Evolutionary conservation across 2,329 filamentous ascomycete genomes (phyloP).

Genomic region (Emergomyces pasteurianus): DNA sequence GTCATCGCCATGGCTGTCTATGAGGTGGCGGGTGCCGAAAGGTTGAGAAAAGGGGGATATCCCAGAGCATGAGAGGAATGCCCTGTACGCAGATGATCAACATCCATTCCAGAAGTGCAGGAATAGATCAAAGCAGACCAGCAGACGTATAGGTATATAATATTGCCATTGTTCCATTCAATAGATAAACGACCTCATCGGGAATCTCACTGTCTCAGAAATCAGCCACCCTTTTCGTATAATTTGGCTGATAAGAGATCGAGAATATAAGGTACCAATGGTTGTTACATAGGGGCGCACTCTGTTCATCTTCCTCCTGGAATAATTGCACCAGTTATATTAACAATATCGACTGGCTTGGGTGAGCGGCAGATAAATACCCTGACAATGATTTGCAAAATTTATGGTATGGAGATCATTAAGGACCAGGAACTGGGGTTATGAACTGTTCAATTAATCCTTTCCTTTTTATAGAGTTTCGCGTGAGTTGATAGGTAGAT

Average conservation of each 20-base stretch:
- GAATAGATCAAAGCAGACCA: not conserved
- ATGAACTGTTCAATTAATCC: not conserved
- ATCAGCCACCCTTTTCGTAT: not conserved
- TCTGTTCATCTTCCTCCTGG: not conserved
- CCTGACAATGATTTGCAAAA: not conserved
- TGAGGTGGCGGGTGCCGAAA: not conserved
- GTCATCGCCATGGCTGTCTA: not conserved
- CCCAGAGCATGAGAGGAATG: not conserved
- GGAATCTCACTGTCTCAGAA: not conserved
- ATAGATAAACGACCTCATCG: not conserved
- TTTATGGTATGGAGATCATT: not conserved
- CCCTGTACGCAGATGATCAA: not conserved
- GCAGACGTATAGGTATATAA: not conserved
- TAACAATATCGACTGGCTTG: too few relatives aligned
- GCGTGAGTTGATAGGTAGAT: not conserved
- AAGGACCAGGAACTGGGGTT: not conserved
- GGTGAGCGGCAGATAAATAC: not conserved
- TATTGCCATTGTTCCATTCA: not conserved
- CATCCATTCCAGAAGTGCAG: not conserved
- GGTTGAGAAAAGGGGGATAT: not conserved
- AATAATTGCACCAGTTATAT: not conserved
- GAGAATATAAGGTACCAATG: not conserved
- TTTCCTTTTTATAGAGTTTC: not conserved
- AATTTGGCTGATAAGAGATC: not conserved
- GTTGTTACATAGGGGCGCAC: not conserved